These are phyloP conservation scores for Rhizopus delemar DNA, from an alignment of 371 early-diverging fungal species.

Conservation along the genomic window DNA sequence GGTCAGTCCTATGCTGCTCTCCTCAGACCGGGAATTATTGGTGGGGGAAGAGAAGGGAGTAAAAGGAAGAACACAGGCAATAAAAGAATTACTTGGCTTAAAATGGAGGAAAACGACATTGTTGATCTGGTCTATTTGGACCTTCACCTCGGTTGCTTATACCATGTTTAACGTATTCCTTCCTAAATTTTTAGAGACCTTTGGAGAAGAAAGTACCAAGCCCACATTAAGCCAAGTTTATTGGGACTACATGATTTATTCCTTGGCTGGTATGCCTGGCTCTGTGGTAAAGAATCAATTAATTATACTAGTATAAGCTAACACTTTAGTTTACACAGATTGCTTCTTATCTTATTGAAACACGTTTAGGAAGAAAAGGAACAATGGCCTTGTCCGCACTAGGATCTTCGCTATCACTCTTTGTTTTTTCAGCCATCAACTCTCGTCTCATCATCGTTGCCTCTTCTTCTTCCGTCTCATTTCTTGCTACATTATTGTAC, in stretches of 20 bases:
- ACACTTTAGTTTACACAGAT: constrained; percentile 32
- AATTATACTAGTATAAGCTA: neutral
- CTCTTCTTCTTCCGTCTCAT: constrained; percentile 67
- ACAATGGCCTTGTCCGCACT: constrained; percentile 81
- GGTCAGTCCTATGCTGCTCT: constrained; percentile 3
- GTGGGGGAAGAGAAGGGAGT: constrained; percentile 6
- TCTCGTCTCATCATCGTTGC: constrained; percentile 59
- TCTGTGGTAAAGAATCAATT: constrained; percentile 53
- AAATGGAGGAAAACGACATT: constrained; percentile 64
- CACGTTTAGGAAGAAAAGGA: constrained; percentile 75
- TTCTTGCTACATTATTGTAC: constrained; percentile 77
- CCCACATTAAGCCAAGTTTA: constrained; percentile 64
- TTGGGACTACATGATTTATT: constrained; percentile 75
- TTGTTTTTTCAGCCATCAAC: constrained; percentile 63
- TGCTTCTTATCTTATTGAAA: constrained; percentile 77
- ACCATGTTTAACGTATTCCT: constrained; percentile 87
- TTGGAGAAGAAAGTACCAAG: constrained; percentile 40
- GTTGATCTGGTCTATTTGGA: constrained; percentile 81
- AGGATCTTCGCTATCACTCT: constrained; percentile 65
- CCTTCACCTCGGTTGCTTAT: constrained; percentile 73
- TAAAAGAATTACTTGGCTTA: constrained; percentile 48
- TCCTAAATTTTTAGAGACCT: constrained; percentile 72
- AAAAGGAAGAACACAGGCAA: constrained; percentile 8
- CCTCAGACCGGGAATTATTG: neutral
- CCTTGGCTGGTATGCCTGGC: constrained; percentile 80